A percentile compares a stretch with the other conserved stretches of the same genome.
These are phyloP conservation scores for Hippophae rhamnoides DNA, from an alignment of 306 rosid species.

Conservation along the genomic window DNA sequence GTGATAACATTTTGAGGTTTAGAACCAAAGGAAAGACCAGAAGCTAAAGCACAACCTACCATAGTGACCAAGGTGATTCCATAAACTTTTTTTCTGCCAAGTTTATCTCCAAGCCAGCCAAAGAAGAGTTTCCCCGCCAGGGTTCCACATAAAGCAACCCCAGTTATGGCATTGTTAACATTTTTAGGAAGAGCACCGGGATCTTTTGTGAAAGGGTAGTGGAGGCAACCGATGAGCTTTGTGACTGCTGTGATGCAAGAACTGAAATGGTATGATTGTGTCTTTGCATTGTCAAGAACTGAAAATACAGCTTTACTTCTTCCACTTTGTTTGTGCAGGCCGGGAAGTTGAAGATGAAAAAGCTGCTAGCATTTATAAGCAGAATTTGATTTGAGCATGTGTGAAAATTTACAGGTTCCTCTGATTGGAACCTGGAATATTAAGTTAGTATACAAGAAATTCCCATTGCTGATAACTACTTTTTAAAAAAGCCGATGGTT, in stretches of 20 bases:
- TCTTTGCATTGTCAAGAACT: constrained; percentile 53
- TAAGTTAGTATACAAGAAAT: constrained; percentile 7
- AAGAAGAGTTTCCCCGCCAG: constrained; percentile 50
- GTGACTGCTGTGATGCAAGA: constrained; percentile 48
- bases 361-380: too few species aligned
- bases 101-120: constrained; percentile 61
- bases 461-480: constrained; percentile 6
- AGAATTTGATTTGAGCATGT: too few species aligned
- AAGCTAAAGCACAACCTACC: constrained; percentile 47
- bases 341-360: too few species aligned
- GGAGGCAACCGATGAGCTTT: constrained; percentile 42
- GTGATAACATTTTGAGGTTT: constrained; percentile 31
- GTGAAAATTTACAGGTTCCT: too few species aligned
- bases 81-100: constrained; percentile 48
- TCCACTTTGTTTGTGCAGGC: constrained; percentile 5
- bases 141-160: constrained; percentile 48
- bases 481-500: not conserved
- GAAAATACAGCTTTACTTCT: constrained; percentile 24
- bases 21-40: constrained; percentile 51
- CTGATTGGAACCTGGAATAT: not conserved
- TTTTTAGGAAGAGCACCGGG: constrained; percentile 35
- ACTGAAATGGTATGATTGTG: constrained; percentile 42
- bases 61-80: constrained; percentile 43
- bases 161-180: constrained; percentile 42
- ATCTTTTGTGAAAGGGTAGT: constrained; percentile 21